phyloP scores from a whole-genome alignment of 371 early-diverging fungal genomes.

The Haplosporangium sp. region DNA sequence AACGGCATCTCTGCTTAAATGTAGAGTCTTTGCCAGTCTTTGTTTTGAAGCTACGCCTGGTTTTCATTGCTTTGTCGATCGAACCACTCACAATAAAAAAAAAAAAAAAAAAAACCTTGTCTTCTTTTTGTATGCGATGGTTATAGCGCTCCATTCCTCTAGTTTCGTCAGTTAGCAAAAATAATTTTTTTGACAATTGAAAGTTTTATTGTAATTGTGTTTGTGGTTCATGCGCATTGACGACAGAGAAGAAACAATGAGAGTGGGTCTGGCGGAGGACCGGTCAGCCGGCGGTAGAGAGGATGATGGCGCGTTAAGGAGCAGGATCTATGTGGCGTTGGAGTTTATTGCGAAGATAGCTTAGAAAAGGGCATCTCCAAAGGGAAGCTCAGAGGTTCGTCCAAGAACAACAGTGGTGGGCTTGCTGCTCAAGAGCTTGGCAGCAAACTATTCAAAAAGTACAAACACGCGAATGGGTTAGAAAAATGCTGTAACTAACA shows the following conservation, averaged over 20 bases:
- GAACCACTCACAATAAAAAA: slow-evolving; percentile 18
- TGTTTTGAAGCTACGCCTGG: slow-evolving; percentile 17
- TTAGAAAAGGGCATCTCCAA: slow-evolving; percentile 81
- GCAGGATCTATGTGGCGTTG: slow-evolving; percentile 32
- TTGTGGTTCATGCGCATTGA: too few species aligned
- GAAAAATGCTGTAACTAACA: background rate
- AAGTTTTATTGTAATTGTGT: too few species aligned
- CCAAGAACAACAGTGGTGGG: slow-evolving; percentile 86
- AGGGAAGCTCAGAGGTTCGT: slow-evolving; percentile 82
- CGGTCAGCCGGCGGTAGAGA: background rate
- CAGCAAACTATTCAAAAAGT: slow-evolving; percentile 66
- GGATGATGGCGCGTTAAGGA: background rate
- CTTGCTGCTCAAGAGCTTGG: slow-evolving; percentile 76
- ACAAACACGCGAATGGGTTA: background rate
- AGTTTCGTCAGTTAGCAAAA: too few species aligned
- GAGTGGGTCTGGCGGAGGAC: background rate
- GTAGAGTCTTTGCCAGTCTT: slow-evolving; percentile 20
- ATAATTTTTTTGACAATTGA: too few species aligned
- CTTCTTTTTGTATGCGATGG: background rate
- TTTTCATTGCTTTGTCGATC: slow-evolving; percentile 20
- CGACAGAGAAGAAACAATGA: background rate
- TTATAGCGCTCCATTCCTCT: background rate
- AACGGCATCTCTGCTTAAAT: slow-evolving; percentile 53
- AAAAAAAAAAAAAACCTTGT: background rate
- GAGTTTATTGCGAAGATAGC: background rate